Percentiles rank a stretch among this genome's conserved stretches.
Evolutionary conservation across 169 alveolate genomes (phyloP).

Genomic region (Plasmodium gallinaceum): DNA sequence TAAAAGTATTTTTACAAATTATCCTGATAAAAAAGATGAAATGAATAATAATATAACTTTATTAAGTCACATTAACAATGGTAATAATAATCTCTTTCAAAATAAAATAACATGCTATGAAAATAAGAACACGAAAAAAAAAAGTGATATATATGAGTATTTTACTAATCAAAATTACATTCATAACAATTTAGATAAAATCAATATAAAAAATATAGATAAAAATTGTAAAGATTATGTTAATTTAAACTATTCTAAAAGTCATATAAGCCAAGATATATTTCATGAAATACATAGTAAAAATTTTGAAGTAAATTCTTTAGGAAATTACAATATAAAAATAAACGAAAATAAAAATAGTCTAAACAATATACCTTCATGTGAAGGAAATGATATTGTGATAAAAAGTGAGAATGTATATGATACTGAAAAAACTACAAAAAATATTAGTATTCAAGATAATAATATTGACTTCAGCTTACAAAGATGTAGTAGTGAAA

Average conservation of each 20-base stretch:
- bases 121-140: conserved; percentile 1
- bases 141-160: conserved; percentile 5
- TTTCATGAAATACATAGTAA: conserved; percentile 1
- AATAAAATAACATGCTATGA: conserved; percentile 2
- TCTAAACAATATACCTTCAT: too few species aligned
- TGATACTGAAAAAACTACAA: neutral
- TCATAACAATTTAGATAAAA: conserved; percentile 9
- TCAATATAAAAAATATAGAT: conserved; percentile 2
- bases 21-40: neutral
- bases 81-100: neutral
- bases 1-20: conserved; percentile 11
- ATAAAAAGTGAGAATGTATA: neutral
- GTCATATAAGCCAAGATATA: neutral
- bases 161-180: neutral
- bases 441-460: neutral
- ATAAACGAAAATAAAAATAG: neutral
- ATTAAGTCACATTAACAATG: conserved; percentile 7
- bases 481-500: neutral
- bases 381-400: conserved; percentile 6
- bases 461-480: conserved; percentile 2
- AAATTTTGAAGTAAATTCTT: neutral
- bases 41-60: neutral
- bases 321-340: neutral
- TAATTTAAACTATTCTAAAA: conserved; percentile 3
- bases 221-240: neutral